Conservation (phyloP, 257 asterid genomes). For the Solanum sejunctum region DNA sequence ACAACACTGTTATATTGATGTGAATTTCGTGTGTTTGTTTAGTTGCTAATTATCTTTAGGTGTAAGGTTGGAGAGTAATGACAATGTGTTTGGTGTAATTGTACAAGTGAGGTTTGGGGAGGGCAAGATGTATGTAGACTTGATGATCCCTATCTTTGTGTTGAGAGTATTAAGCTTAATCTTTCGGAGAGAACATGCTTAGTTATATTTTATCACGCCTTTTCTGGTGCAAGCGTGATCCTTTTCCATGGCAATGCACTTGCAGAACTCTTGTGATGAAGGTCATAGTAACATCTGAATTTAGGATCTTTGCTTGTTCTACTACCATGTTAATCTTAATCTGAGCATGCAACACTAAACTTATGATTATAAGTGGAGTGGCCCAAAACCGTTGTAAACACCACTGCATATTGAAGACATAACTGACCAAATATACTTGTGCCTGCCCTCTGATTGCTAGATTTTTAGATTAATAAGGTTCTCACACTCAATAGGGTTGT, state of each 20-base stretch:
- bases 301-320: neutral
- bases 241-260: neutral
- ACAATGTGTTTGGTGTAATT: neutral
- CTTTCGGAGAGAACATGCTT: neutral
- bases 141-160: neutral
- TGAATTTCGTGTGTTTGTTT: neutral
- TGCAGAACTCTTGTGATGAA: conserved; percentile 7
- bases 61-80: neutral
- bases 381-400: neutral
- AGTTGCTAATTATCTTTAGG: neutral
- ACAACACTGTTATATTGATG: neutral
- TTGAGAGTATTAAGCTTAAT: neutral
- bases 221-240: neutral
- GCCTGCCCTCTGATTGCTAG: neutral
- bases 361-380: neutral
- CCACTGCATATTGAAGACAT: neutral
- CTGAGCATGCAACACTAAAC: neutral
- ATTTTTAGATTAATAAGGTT: neutral
- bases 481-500: neutral
- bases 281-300: neutral
- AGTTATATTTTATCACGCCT: neutral
- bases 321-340: neutral
- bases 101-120: neutral
- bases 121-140: neutral
- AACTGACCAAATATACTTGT: neutral